Evolutionary conservation across 163 green algal species (phyloP), one percentile per base, ranked within the genome.

Genomic region (Scenedesmus sp.): DNA sequence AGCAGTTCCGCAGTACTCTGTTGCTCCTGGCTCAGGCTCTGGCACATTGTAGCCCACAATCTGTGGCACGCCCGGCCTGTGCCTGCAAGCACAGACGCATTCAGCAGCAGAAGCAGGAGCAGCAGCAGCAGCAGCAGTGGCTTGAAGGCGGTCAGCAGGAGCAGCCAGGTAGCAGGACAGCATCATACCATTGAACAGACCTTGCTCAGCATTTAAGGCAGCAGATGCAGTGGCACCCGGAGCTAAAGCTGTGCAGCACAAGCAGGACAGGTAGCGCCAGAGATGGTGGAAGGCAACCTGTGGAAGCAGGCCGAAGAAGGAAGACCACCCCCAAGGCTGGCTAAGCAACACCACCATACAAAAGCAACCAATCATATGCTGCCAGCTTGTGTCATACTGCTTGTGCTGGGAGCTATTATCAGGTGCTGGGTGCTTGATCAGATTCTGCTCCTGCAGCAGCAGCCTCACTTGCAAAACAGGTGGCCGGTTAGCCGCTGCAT

Each of bases 21-120:
- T 30, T 84, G 79, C 79, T 83, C 26, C 65, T 24, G 59, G 42
- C 6, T 90, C 85, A 26, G 42, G 20, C 22, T 78, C 85, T 72
- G 30, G 65, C 30, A 85, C 70, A n/a, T 90, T 90, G 49, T 90
- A 90, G 20, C 85, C 85, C 1, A 56, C 42, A 51, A 90, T 85
- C n/a, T 85, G n/a, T 22, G 85, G 85, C 16, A 83, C 61, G 73
- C 85, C 85, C 42, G 70, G 65, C 33, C 78, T 40, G 51, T 90
- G 85, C 85, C 85, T 90, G 72, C 30, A 42, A 33, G 78, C 40
- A 46, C 22, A 46, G 33, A 18, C 44, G 51, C 12, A 46, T 56
- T 49, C 43, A n/a, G 37, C 20, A 81, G 49, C 3, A n/a, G n/a
- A n/a, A n/a, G n/a, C n/a, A 24, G n/a, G 33, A 43, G 53, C 53